Base-by-base conservation (phyloP, 805 yeast species). In the Metschnikowia koreensis region DNA sequence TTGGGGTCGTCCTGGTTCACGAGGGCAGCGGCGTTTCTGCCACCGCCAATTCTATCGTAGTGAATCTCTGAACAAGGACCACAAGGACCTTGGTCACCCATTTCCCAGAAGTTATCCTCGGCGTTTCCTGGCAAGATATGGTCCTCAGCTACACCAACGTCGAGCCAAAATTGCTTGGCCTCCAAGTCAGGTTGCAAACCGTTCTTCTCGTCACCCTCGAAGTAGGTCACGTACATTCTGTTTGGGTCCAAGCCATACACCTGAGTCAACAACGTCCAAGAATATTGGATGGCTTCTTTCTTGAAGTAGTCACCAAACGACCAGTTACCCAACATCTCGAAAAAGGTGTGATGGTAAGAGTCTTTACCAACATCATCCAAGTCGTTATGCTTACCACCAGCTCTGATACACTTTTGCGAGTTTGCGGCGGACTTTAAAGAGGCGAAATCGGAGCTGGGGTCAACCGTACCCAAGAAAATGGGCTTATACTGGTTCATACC, bases 31-130 rank as follows among this genome's bases (percentile, higher is more conserved):
- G 98, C 99, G 66, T 94, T 93, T 78, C 99, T 86, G 53, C 98
- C 97, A 59, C 99, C 99, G 59, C 99, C 99, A 59, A 94, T 91
- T 74, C 99, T 85, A 73, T 94, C 99, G 70, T 90, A 94, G 72
- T 94, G 99, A 61, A 94, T 81, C 73, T 94, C 99, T 26, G 96
- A 87, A 75, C 99, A 96, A 47, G 99, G 99, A 57, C 99, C 99
- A 78, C 99, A 94, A 45, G 99, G 99, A 60, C 99, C 99, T 77
- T 93, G 98, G 67, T 96, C 99, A 64, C 99, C 99, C 99, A 94
- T 94, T 77, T 94, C 99, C 99, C 99, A 94, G 73, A 94, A 94
- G 75, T 94, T 94, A 70, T 94, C 99, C 66, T 84, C 77, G 48
- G 85, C 88, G 60, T 84, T 76, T 52, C 99, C 99, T 17, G 97